A percentile compares a stretch with the other conserved stretches of the same genome.
phyloP scores from a whole-genome alignment of 1,139 yeast species.

The Tardiomyces digboiensis region DNA sequence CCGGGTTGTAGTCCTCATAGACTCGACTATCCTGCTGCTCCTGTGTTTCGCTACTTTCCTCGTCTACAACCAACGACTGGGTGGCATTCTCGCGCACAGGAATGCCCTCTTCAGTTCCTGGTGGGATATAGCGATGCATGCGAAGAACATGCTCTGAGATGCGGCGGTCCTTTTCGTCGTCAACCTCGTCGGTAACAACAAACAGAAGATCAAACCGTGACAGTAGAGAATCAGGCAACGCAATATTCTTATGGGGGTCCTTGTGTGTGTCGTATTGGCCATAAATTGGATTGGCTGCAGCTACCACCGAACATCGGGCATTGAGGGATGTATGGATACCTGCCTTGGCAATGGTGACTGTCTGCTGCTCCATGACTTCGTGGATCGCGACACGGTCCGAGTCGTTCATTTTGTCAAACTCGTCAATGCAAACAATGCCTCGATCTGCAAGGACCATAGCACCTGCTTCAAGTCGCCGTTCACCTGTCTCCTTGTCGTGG shows the following conservation, averaged over 20 bases:
- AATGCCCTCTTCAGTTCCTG: constrained; percentile 88
- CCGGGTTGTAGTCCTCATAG: constrained; percentile 74
- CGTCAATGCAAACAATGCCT: constrained; percentile 97
- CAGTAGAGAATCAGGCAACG: constrained; percentile 89
- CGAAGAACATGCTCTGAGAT: constrained; percentile 93
- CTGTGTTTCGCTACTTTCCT: constrained; percentile 35
- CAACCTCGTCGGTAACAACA: constrained; percentile 93
- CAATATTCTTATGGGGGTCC: constrained; percentile 95
- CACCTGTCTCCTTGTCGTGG: constrained; percentile 94
- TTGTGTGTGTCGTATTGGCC: constrained; percentile 96
- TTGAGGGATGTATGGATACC: constrained; percentile 96
- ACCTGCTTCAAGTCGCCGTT: constrained; percentile 95
- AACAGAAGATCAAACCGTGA: constrained; percentile 95
- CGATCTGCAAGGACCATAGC: constrained; percentile 99
- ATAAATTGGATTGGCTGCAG: constrained; percentile 97
- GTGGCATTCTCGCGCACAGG: constrained; percentile 76
- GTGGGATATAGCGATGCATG: constrained; percentile 86
- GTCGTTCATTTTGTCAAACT: constrained; percentile 97
- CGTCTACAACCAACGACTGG: constrained; percentile 75
- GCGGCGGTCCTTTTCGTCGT: constrained; percentile 73
- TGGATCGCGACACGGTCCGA: constrained; percentile 96
- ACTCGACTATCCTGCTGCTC: constrained; percentile 46
- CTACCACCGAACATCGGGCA: constrained; percentile 95
- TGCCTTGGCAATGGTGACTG: constrained; percentile 97
- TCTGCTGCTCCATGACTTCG: constrained; percentile 99